Percentiles rank a stretch among this genome's conserved stretches.
phyloP scores from a whole-genome alignment of 2,329 filamentous ascomycete genomes.

The Sporothrix euskadiensis region DNA sequence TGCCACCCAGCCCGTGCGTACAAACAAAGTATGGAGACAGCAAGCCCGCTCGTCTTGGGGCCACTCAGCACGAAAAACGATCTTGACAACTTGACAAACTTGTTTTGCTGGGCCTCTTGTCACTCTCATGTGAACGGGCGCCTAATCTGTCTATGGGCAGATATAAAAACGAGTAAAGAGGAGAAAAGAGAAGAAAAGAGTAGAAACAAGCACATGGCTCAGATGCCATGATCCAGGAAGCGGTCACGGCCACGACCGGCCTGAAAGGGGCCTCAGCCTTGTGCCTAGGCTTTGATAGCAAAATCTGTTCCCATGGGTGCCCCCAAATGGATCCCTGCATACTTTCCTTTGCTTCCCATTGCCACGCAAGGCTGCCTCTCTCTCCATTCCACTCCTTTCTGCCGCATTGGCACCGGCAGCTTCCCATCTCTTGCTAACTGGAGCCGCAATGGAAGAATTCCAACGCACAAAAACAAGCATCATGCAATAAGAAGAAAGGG shows the following conservation, averaged over 20 bases:
- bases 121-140: conserved; percentile 19
- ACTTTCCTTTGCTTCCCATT: conserved; percentile 15
- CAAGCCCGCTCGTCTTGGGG: background rate
- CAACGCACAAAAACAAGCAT: background rate
- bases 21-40: background rate
- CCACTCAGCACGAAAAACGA: conserved; percentile 10
- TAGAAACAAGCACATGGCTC: conserved; percentile 7
- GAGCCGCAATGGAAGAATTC: background rate
- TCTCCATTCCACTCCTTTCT: background rate
- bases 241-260: background rate
- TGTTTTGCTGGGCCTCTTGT: background rate
- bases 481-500: background rate
- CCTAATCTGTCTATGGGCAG: conserved; percentile 36
- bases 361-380: background rate
- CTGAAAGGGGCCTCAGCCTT: background rate
- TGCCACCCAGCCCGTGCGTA: background rate
- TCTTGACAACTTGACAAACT: background rate
- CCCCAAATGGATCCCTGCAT: background rate
- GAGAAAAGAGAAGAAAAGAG: background rate
- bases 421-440: background rate
- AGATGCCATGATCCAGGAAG: too few species aligned
- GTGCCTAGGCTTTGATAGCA: background rate
- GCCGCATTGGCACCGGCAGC: background rate
- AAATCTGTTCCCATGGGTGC: background rate
- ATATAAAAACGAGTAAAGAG: conserved; percentile 4